Conservation (phyloP, 2,329 filamentous ascomycete genomes). For the Hirsutella minnesotensis region DNA sequence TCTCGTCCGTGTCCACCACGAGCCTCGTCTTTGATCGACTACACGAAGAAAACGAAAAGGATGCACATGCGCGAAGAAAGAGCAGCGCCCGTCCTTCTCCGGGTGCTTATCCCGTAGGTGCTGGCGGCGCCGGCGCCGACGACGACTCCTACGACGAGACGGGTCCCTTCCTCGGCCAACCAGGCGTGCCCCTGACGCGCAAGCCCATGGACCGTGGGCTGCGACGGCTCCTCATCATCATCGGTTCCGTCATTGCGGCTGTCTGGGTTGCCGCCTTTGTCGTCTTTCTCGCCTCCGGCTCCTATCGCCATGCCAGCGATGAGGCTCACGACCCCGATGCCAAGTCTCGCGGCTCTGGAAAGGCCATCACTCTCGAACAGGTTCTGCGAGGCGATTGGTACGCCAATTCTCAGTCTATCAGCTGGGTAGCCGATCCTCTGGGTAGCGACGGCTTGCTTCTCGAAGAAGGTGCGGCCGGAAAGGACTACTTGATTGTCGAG, state of each 20-base stretch:
- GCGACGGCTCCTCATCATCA: slow-evolving; percentile 49
- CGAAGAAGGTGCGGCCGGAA: slow-evolving; percentile 50
- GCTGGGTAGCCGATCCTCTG: slow-evolving; percentile 63
- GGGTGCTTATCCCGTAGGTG: slow-evolving; percentile 21
- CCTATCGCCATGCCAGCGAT: slow-evolving; percentile 51
- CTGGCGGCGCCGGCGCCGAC: slow-evolving; percentile 15
- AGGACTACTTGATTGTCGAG: slow-evolving; percentile 74
- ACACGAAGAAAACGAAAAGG: slow-evolving; percentile 38
- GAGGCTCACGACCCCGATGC: slow-evolving; percentile 58
- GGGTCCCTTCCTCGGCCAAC: slow-evolving; percentile 36
- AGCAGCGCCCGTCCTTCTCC: slow-evolving; percentile 5
- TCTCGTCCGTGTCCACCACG: slow-evolving; percentile 71
- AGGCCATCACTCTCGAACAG: slow-evolving; percentile 62
- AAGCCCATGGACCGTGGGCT: slow-evolving; percentile 55
- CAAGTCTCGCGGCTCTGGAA: slow-evolving; percentile 51
- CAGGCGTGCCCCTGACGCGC: slow-evolving; percentile 22
- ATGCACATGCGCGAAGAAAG: slow-evolving; percentile 8
- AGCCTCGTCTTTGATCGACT: slow-evolving; percentile 73
- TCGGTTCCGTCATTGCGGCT: slow-evolving; percentile 47
- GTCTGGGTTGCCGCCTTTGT: slow-evolving; percentile 59
- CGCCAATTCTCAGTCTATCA: slow-evolving; percentile 51
- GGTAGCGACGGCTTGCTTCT: slow-evolving; percentile 79
- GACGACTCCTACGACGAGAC: slow-evolving; percentile 32
- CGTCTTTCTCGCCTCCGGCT: slow-evolving; percentile 52
- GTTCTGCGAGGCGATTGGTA: slow-evolving; percentile 55